Conservation (phyloP, 2,329 filamentous ascomycete species). For the Exutisphaerella laricina region DNA sequence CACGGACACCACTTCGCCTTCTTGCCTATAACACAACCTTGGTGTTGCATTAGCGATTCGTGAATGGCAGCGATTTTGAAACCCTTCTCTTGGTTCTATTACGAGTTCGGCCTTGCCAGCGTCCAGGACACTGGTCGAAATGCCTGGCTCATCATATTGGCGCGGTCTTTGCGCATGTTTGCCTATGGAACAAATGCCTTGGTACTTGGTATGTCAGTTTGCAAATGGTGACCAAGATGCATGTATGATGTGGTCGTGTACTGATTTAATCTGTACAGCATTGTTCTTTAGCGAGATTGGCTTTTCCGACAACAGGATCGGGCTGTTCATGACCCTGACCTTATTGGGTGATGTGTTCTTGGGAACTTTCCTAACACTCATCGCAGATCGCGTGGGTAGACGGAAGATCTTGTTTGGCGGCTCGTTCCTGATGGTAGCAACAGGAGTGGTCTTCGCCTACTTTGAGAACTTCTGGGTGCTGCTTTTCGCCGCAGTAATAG, state of each 20-base stretch:
- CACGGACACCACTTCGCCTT: not conserved
- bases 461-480: slow-evolving; percentile 33
- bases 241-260: not conserved
- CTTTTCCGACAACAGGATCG: slow-evolving; percentile 31
- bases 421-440: slow-evolving; percentile 30
- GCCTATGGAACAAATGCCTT: slow-evolving; percentile 31
- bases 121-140: slow-evolving; percentile 36
- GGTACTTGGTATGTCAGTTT: slow-evolving; percentile 24
- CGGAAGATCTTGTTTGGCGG: slow-evolving; percentile 30
- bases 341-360: slow-evolving; percentile 31
- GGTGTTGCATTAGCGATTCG: slow-evolving; percentile 6
- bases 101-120: slow-evolving; percentile 31
- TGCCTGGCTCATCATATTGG: slow-evolving; percentile 51
- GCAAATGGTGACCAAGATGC: not conserved
- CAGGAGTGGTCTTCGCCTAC: slow-evolving; percentile 27
- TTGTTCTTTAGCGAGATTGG: slow-evolving; percentile 33
- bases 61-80: slow-evolving; percentile 21
- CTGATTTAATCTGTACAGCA: too few relatives aligned
- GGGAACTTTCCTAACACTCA: slow-evolving; percentile 29
- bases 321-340: slow-evolving; percentile 33
- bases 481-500: slow-evolving; percentile 30
- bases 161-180: slow-evolving; percentile 37
- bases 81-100: slow-evolving; percentile 29
- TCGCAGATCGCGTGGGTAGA: slow-evolving; percentile 32
- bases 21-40: slow-evolving; percentile 4